Base-by-base conservation (phyloP, 495 filamentous ascomycete species). In the Penicilliopsis zonata region DNA sequence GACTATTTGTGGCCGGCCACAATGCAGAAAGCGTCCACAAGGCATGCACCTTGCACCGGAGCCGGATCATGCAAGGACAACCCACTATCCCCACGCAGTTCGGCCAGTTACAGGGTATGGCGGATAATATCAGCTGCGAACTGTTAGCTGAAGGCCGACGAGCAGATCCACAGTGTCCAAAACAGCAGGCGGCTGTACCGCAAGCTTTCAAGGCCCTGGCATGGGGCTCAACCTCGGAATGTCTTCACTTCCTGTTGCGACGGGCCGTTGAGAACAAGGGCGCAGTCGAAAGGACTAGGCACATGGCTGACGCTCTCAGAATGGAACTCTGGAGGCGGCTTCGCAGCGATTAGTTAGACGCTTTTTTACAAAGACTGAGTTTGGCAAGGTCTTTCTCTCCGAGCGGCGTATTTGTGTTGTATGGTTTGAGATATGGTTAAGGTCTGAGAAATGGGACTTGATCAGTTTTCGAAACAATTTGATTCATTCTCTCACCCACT, bases 71-170 rank as follows among this genome's bases (percentile, higher is more conserved):
- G 18, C 37, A 78, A 73, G 59, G 53, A 1, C 42, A 65, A 22
- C 30, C 46, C 14, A 53, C 53, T 22, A 63, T 68, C 8, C 65
- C 76, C 13, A 57, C 90, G 17, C 72, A 74, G 3, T 83, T 84
- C 59, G 86, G 78, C 1, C 86, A 94, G 56, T 61, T 94, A 18
- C 78, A 85, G 61, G 86, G 86, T 5, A 94, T 94, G 86, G 86
- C 86, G 10, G 86, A 94, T 38, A 85, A 94, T 46, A 72, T 94
- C 9, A 80, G 75, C 44, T 82, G 83, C 38, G 75, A 76, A 41
- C 54, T 93, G 16, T 65, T 90, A 21, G 55, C 27, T 47, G 65
- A 37, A 58, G 15, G 13, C 17, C 15, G 22, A 13, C 9, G 14
- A 21, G 17, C 18, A 58, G n/a, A 42, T 49, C 28, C 35, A 49